Base-by-base conservation (phyloP, 2,329 filamentous ascomycete species). In the Epichloe coenophiala region DNA sequence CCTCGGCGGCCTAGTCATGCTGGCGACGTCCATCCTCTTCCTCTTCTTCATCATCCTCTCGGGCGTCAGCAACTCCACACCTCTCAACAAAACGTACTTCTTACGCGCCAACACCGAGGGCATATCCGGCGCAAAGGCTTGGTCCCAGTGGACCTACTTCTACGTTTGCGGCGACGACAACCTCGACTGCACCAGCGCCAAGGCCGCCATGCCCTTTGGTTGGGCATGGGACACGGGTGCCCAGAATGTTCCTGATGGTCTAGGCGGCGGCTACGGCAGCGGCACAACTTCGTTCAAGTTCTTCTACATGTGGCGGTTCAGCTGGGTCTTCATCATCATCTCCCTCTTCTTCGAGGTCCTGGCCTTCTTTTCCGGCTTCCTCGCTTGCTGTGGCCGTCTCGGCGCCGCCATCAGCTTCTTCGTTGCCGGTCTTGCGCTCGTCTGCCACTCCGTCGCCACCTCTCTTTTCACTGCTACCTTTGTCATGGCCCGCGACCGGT, bases 91-190 rank as follows among this genome's bases (percentile, higher is more conserved):
- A 53, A 88, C 89, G 56, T 96, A 88, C 69, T 95, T 96, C 73
- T 80, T 97, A 35, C 75, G 84, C 62, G 87, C 87, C 60, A 77
- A 86, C 63, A 95, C 90, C 1, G 71, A 70, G 35, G 80, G 75
- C 61, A 89, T 95, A 61, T 72, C 77, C 3, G 82, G 83, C 45
- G 83, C 88, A 12, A 78, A 83, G 48, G 55, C 73, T 47, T 59
- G 76, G 17, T 83, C 88, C 12, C 83, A 91, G 70, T 97, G 91
- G 91, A 94, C 89, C 37, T 95, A 85, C 70, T 93, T 94, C 74
- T 83, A 86, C 65, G 73, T 94, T 54, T 95, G 90, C 70, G 80
- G 82, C 48, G 72, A 72, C 33, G 70, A 70, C 54, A 78, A 82
- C 63, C 73, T 72, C 48, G 69, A 85, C 67, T 96, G 88, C 68